Conservation (phyloP, 1,284 basidiomycete genomes). For the Chiua sp. region DNA sequence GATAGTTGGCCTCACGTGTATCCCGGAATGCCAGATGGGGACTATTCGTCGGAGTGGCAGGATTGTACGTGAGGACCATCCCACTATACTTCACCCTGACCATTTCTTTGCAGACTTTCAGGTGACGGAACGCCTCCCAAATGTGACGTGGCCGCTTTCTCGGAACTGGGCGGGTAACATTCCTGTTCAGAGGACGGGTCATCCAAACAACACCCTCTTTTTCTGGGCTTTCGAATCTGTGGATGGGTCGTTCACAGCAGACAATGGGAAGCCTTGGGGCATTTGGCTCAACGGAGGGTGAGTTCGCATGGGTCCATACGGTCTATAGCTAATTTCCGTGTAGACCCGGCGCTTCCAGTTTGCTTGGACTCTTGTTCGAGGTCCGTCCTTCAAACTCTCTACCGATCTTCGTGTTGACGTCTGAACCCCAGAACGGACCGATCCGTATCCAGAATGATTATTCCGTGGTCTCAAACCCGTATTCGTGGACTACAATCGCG, state of each 20-base stretch:
- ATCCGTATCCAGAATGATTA: slow-evolving; percentile 56
- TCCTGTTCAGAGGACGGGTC: slow-evolving; percentile 60
- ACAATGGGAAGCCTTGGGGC: slow-evolving; percentile 58
- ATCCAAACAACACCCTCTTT: slow-evolving; percentile 65
- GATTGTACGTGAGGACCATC: slow-evolving; percentile 47
- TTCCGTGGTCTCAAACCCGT: neutral
- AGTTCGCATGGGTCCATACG: slow-evolving; percentile 17
- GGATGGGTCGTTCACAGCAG: slow-evolving; percentile 57
- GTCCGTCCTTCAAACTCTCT: slow-evolving; percentile 36
- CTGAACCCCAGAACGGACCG: slow-evolving; percentile 58
- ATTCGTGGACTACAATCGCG: too few species aligned
- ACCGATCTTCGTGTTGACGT: too few species aligned
- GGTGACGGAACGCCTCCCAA: slow-evolving; percentile 58
- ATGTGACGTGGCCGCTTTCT: slow-evolving; percentile 59
- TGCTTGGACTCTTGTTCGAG: slow-evolving; percentile 65
- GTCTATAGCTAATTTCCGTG: neutral
- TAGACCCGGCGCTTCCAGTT: slow-evolving; percentile 71
- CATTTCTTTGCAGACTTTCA: slow-evolving; percentile 47
- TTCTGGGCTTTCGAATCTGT: slow-evolving; percentile 65
- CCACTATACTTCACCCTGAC: too few species aligned
- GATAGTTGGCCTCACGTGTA: slow-evolving; percentile 40
- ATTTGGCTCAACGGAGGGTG: slow-evolving; percentile 76
- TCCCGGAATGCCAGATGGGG: slow-evolving; percentile 40
- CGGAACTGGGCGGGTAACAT: slow-evolving; percentile 69
- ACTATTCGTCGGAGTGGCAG: slow-evolving; percentile 61